These are phyloP conservation scores for Chaetomiaceae sp. DNA, from an alignment of 2,329 filamentous ascomycete genomes.

Conservation along the genomic window DNA sequence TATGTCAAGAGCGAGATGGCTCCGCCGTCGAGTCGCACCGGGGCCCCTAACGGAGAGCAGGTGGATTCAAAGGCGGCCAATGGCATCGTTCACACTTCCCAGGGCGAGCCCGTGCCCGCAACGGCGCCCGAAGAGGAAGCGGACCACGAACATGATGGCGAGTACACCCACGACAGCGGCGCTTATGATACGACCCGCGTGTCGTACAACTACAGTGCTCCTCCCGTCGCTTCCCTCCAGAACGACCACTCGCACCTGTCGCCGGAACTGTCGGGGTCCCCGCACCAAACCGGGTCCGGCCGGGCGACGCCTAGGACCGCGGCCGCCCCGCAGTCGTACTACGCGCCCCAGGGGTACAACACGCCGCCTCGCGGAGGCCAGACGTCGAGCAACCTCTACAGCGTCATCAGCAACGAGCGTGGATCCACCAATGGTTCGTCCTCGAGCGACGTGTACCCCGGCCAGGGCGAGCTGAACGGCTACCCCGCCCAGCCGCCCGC, in stretches of 20 bases:
- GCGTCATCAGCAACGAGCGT: slow-evolving; percentile 78
- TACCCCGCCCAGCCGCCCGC: slow-evolving; percentile 60
- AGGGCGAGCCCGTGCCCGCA: slow-evolving; percentile 50
- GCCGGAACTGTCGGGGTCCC: slow-evolving; percentile 78
- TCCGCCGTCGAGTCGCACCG: slow-evolving; percentile 62
- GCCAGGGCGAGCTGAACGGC: slow-evolving; percentile 60
- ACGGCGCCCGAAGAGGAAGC: slow-evolving; percentile 59
- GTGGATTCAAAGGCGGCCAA: slow-evolving; percentile 61
- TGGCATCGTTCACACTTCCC: slow-evolving; percentile 55
- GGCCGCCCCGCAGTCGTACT: slow-evolving; percentile 66
- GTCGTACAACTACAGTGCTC: slow-evolving; percentile 72
- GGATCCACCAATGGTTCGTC: slow-evolving; percentile 60
- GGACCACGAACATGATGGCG: slow-evolving; percentile 69
- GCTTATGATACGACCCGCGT: slow-evolving; percentile 68
- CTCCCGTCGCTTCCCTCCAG: slow-evolving; percentile 60
- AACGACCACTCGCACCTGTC: slow-evolving; percentile 73
- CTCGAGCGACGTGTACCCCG: slow-evolving; percentile 65
- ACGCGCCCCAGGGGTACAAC: slow-evolving; percentile 66
- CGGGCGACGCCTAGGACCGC: slow-evolving; percentile 81
- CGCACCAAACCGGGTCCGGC: slow-evolving; percentile 75
- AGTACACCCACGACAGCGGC: slow-evolving; percentile 81
- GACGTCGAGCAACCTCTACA: slow-evolving; percentile 79
- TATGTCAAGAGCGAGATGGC: slow-evolving; percentile 89
- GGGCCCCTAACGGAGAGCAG: slow-evolving; percentile 55
- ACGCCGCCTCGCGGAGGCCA: slow-evolving; percentile 68